Conservation (phyloP, 2,329 filamentous ascomycete species). For the Fusarium nematophilum region DNA sequence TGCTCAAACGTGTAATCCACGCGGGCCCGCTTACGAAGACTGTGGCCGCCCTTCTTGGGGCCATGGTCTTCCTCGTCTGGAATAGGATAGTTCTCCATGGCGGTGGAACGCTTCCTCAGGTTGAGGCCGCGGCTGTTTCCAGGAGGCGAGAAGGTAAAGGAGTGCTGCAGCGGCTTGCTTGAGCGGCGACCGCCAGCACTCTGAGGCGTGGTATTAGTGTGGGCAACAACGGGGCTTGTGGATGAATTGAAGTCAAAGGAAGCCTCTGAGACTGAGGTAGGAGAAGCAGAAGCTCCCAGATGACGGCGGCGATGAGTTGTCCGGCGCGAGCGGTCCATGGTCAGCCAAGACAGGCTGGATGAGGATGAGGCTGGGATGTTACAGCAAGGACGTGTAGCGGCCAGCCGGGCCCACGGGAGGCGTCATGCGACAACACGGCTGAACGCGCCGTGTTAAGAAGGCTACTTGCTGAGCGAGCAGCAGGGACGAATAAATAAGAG, state of each 20-base stretch:
- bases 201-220: constrained; percentile 49
- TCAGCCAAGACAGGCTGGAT: constrained; percentile 42
- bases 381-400: constrained; percentile 45
- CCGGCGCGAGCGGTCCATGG: constrained; percentile 54
- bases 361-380: constrained; percentile 42
- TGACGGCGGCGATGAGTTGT: constrained; percentile 49
- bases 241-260: constrained; percentile 47
- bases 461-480: constrained; percentile 22
- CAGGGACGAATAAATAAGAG: constrained; percentile 15
- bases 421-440: constrained; percentile 41
- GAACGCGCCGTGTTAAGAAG: constrained; percentile 29
- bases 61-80: constrained; percentile 61
- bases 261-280: constrained; percentile 47
- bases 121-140: constrained; percentile 43
- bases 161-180: constrained; percentile 50
- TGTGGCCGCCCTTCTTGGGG: constrained; percentile 68
- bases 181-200: constrained; percentile 46
- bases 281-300: constrained; percentile 48
- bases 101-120: constrained; percentile 57
- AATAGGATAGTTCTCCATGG: constrained; percentile 53
- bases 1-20: constrained; percentile 69
- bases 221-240: constrained; percentile 48
- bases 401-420: constrained; percentile 44
- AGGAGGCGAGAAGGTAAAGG: constrained; percentile 53
- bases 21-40: constrained; percentile 65